These are phyloP conservation scores for Coemansia sp. DNA, from an alignment of 192 early-diverging fungal genomes.

Conservation along the genomic window DNA sequence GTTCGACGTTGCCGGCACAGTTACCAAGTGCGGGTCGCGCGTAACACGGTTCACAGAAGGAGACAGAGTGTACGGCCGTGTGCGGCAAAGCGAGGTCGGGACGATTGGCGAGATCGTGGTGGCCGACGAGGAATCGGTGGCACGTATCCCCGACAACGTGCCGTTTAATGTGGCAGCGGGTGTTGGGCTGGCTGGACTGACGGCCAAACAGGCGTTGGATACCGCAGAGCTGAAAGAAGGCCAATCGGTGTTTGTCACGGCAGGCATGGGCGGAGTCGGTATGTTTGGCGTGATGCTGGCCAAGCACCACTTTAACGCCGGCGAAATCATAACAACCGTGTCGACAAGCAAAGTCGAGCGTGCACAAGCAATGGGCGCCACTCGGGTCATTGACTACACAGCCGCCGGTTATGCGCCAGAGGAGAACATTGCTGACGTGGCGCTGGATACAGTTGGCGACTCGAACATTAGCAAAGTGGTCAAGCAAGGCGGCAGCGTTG, in stretches of 20 bases:
- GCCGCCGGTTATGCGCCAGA: conserved; percentile 27
- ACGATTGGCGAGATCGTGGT: conserved; percentile 40
- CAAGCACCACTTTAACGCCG: conserved; percentile 38
- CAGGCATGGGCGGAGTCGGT: conserved; percentile 58
- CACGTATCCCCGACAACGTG: conserved; percentile 28
- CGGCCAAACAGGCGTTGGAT: conserved; percentile 53
- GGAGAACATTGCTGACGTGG: conserved; percentile 38
- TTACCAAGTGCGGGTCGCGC: conserved; percentile 33
- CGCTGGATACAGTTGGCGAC: conserved; percentile 48
- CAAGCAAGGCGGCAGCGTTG: conserved; percentile 12
- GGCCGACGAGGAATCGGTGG: conserved; percentile 23
- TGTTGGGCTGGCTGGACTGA: conserved; percentile 55
- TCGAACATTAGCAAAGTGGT: conserved; percentile 23
- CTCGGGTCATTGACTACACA: conserved; percentile 54
- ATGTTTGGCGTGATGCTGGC: conserved; percentile 53
- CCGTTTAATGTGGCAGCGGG: conserved; percentile 49
- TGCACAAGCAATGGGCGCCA: conserved; percentile 51
- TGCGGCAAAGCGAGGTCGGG: conserved; percentile 13
- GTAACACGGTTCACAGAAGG: conserved; percentile 47
- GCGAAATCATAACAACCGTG: conserved; percentile 55
- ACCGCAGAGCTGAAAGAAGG: conserved; percentile 14
- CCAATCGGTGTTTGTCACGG: conserved; percentile 52
- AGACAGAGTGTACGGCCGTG: conserved; percentile 52
- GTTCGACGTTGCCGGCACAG: conserved; percentile 55
- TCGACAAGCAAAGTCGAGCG: conserved; percentile 46